phyloP scores from a whole-genome alignment of 192 early-diverging fungal species.

The Phlyctochytrium planicorne region DNA sequence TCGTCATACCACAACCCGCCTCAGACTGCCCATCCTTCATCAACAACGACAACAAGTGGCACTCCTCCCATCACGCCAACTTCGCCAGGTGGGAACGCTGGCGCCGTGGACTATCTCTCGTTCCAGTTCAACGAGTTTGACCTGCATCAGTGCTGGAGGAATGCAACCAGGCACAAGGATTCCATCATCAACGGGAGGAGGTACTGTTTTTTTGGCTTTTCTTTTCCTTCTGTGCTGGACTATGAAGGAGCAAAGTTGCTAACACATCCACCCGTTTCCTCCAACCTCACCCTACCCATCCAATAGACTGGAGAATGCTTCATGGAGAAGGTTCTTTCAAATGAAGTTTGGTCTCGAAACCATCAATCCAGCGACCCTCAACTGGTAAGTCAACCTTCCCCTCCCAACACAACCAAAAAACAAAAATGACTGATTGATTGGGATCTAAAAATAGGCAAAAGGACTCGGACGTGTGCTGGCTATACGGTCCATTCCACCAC shows the following conservation, averaged over 20 bases:
- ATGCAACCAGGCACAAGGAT: constrained; percentile 43
- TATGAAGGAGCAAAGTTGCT: too few relatives aligned
- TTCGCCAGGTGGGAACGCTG: background rate
- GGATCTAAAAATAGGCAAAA: constrained; percentile 27
- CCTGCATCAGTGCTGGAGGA: constrained; percentile 48
- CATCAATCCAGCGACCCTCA: constrained; percentile 26
- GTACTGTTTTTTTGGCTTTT: background rate
- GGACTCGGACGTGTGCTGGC: constrained; percentile 34
- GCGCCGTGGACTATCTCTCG: constrained; percentile 42
- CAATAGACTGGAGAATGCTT: constrained; percentile 37
- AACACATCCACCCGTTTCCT: background rate
- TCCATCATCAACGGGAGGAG: constrained; percentile 37
- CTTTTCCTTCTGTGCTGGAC: too few relatives aligned
- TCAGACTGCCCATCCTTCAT: background rate
- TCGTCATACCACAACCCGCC: background rate
- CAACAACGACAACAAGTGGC: background rate
- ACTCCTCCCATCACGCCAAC: background rate
- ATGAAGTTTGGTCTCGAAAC: constrained; percentile 33
- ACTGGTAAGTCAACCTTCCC: constrained; percentile 28
- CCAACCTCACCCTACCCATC: background rate
- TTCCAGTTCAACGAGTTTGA: constrained; percentile 43
- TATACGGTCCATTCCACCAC: constrained; percentile 38
- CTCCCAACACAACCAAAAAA: background rate
- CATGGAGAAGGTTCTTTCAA: constrained; percentile 39
- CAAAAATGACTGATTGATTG: background rate